Evolutionary conservation across 2,329 filamentous ascomycete genomes (phyloP), one percentile per base, ranked within the genome.

Genomic region (Colletotrichum kahawae): DNA sequence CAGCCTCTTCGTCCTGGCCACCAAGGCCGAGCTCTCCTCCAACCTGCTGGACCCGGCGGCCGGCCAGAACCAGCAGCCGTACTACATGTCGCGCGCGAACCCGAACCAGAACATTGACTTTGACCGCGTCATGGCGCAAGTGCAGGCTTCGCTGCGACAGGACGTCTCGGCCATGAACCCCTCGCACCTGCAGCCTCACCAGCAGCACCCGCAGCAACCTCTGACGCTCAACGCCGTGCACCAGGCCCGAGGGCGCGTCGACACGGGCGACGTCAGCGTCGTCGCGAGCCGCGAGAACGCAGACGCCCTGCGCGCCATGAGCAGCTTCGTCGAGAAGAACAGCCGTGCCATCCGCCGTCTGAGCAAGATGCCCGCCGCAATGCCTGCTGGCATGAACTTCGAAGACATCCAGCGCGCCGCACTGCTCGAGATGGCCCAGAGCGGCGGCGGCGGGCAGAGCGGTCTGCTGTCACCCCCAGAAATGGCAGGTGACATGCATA

Each of bases 1-100:
- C 1, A 88, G 85, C 1, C 87, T 90, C 76, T 90, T 90, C 78
- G 81, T 90, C 1, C 82, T 90, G 24, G 82, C 88, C 0, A 83
- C 85, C 60, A 82, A 82, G 5, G 80, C 84, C 7, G 79, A 82
- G 43, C 78, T 86, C n/a, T 79, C 78, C 8, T 77, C 79, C 1
- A 75, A 79, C 5, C 78, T 79, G 16, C 75, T 78, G 5, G 78
- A 80, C 56, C 80, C 81, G 56, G 78, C 76, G 59, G 18, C 27
- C 31, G 14, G 18, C n/a, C 80, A 79, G 38, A 51, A 21, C n/a
- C 79, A 75, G 75, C 82, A 81, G 76, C 78, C 75, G 8, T 78
- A 78, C 36, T 80, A 81, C 72, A 76, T 76, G 71, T 76, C 75
- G 34, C 67, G 74, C 72, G 56, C 68, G 65, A 81, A 79, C 73